A percentile compares a stretch with the other conserved stretches of the same genome.
phyloP scores from a whole-genome alignment of 1,284 basidiomycete genomes.

The Schizophyllum commune region DNA sequence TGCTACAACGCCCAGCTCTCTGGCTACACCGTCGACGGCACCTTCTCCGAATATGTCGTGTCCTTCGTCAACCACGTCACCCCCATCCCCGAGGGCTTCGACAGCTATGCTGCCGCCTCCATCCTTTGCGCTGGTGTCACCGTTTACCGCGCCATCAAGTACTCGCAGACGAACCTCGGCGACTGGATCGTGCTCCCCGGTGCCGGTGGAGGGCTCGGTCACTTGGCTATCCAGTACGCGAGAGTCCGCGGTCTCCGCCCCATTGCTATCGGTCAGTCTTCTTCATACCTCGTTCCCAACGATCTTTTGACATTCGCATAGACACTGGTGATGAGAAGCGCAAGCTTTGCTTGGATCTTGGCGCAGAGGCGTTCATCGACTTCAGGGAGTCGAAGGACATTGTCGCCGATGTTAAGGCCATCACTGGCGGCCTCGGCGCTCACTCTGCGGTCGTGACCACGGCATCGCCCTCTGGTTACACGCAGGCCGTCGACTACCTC shows the following conservation, averaged over 20 bases:
- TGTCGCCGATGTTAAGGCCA: constrained; percentile 52
- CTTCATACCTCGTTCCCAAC: background rate
- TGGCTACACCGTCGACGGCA: constrained; percentile 76
- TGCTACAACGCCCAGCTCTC: constrained; percentile 57
- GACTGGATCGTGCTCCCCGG: constrained; percentile 80
- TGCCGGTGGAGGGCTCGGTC: constrained; percentile 69
- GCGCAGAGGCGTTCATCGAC: constrained; percentile 78
- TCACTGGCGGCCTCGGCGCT: constrained; percentile 66
- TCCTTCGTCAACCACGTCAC: constrained; percentile 67
- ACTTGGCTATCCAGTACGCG: constrained; percentile 75
- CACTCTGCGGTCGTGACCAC: constrained; percentile 71
- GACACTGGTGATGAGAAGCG: constrained; percentile 75
- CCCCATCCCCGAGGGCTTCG: constrained; percentile 62
- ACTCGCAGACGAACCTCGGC: constrained; percentile 61
- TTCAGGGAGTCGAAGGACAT: constrained; percentile 61
- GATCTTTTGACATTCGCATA: constrained; percentile 9
- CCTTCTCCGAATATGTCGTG: constrained; percentile 77
- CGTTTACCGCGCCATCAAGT: constrained; percentile 80
- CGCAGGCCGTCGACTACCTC: constrained; percentile 66
- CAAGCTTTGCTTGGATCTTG: constrained; percentile 58
- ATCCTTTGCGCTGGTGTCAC: constrained; percentile 80
- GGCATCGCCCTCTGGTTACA: constrained; percentile 53
- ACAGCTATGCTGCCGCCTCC: constrained; percentile 68
- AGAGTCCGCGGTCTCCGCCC: constrained; percentile 69
- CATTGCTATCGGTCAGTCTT: constrained; percentile 58